Conservation (phyloP, 345 rosid genomes). For the Salix udensis region DNA sequence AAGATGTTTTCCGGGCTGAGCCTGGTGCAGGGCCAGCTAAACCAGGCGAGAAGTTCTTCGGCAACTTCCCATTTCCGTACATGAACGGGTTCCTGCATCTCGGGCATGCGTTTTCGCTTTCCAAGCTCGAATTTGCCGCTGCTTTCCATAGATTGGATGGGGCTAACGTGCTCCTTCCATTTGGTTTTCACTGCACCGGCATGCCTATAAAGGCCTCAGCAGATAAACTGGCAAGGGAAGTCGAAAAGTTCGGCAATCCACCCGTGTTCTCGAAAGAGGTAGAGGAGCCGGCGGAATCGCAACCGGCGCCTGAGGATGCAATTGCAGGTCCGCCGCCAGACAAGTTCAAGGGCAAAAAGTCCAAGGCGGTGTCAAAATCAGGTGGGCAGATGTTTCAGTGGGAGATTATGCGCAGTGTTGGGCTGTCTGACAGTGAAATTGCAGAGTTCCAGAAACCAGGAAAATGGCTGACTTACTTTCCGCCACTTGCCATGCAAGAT, state of each 20-base stretch:
- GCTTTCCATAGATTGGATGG: conserved; percentile 86
- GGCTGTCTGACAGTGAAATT: conserved; percentile 67
- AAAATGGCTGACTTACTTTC: conserved; percentile 74
- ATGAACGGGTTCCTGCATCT: conserved; percentile 82
- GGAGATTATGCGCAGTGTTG: conserved; percentile 96
- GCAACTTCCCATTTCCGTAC: conserved; percentile 74
- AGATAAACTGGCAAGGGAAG: conserved; percentile 78
- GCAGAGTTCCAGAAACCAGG: conserved; percentile 65
- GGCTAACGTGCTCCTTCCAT: conserved; percentile 78
- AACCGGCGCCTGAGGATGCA: conserved; percentile 33
- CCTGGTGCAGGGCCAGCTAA: conserved; percentile 44
- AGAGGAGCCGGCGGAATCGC: conserved; percentile 28
- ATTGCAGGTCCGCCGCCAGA: conserved; percentile 35
- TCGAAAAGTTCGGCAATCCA: conserved; percentile 66
- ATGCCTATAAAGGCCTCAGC: conserved; percentile 99
- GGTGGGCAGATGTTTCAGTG: conserved; percentile 78
- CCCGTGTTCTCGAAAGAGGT: conserved; percentile 51
- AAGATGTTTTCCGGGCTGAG: conserved; percentile 61
- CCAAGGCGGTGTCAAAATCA: conserved; percentile 80
- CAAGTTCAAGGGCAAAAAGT: conserved; percentile 80
- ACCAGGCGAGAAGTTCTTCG: conserved; percentile 67
- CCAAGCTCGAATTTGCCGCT: conserved; percentile 87
- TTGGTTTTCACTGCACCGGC: conserved; percentile 92
- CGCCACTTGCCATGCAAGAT: conserved; percentile 73
- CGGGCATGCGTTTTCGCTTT: conserved; percentile 76